Evolutionary conservation across 2,329 filamentous ascomycete species (phyloP).

Genomic region (Chaetomiaceae sp.): DNA sequence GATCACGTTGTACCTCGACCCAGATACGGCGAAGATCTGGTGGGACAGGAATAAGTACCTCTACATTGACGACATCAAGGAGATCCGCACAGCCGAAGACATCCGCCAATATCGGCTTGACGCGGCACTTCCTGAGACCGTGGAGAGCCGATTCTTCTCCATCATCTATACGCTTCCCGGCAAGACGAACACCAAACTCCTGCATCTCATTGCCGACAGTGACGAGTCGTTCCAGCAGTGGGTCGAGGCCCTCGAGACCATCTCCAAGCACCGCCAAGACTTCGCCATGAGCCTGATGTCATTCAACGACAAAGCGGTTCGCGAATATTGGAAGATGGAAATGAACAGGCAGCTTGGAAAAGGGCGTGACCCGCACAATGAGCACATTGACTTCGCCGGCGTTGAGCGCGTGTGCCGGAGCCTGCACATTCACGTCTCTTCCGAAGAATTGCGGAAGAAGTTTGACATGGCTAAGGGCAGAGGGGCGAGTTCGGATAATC

Average conservation of each 20-base stretch:
- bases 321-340: slow-evolving; percentile 79
- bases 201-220: slow-evolving; percentile 81
- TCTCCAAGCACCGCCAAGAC: slow-evolving; percentile 81
- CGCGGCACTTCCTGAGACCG: slow-evolving; percentile 62
- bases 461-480: slow-evolving; percentile 48
- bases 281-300: slow-evolving; percentile 86
- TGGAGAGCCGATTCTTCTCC: slow-evolving; percentile 77
- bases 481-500: slow-evolving; percentile 13
- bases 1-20: slow-evolving; percentile 69
- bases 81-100: slow-evolving; percentile 78
- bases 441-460: slow-evolving; percentile 65
- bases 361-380: slow-evolving; percentile 51
- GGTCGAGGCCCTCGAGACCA: slow-evolving; percentile 77
- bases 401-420: slow-evolving; percentile 82
- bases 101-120: slow-evolving; percentile 87
- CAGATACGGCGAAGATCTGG: slow-evolving; percentile 77
- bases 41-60: slow-evolving; percentile 86
- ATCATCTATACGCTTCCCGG: slow-evolving; percentile 80
- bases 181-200: slow-evolving; percentile 75
- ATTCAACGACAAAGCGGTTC: slow-evolving; percentile 77
- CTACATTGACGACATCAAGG: slow-evolving; percentile 92
- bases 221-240: slow-evolving; percentile 69
- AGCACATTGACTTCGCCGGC: slow-evolving; percentile 70
- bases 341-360: slow-evolving; percentile 65
- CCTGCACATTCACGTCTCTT: slow-evolving; percentile 86